Evolutionary conservation across 192 early-diverging fungal species (phyloP), one percentile per base, ranked within the genome.

Genomic region (Coemansia sp.): DNA sequence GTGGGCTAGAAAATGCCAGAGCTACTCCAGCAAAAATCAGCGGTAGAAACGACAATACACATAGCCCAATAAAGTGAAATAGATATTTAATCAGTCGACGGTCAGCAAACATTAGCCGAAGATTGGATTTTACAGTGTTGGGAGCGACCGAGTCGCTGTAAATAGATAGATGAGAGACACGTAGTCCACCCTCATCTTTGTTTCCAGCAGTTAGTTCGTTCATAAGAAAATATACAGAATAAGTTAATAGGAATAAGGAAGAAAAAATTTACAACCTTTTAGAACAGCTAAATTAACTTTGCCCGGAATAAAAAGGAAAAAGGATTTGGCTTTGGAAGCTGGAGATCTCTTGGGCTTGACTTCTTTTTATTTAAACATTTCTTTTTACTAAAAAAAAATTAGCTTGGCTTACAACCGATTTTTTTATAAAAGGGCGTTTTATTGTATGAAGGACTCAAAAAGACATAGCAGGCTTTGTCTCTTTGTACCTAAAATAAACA

Each of bases 1-100:
- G 43, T 0, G 72, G 64, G 0, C 18, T 51, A 1, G 72, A 68
- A 36, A 75, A 63, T 10, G 61, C 49, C 47, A 75, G 43, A 7
- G 66, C 65, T 20, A 75, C 55, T 0, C 57, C 72, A 5, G 60
- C 53, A 45, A 75, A 63, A 30, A 75, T 65, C 15, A 75, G 35
- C 12, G 72, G 72, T 11, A 59, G 39, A 23, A 75, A 68, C 30
- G 56, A 59, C 5, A 59, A 19, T 38, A 67, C 18, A 10, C 50
- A 57, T 4, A 67, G 40, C 5, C 28, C 57, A 7, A 59, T 21
- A 40, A 67, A 67, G 33, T 59, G 46, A 9, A 20, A 42, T n/a
- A 59, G 5, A 44, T 58, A 47, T 28, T 58, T 57, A 35, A 44
- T 41, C 20, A 58, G 47, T 42, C 20, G 42, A 18, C 55, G 55